These are phyloP conservation scores for Cucurbita ficifolia DNA, from an alignment of 306 rosid species.

Conservation along the genomic window DNA sequence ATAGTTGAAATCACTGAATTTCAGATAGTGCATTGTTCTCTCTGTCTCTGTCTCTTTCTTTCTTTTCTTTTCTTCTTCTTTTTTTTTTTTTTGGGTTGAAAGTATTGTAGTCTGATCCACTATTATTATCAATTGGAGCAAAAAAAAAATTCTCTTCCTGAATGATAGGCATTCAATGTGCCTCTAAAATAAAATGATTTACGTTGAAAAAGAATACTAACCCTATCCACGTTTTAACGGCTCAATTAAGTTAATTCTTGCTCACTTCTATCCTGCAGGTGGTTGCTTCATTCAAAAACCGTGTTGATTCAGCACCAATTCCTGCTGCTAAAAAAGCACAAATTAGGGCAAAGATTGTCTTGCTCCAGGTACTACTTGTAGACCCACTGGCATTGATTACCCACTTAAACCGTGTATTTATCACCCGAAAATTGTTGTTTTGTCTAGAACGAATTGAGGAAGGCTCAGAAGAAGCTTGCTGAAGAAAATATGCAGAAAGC, in stretches of 20 bases:
- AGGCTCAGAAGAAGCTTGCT: conserved; percentile 73
- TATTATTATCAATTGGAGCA: not conserved
- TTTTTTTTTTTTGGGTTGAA: not conserved
- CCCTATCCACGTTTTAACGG: not conserved
- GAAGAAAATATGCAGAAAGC: conserved; percentile 80
- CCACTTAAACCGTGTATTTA: not conserved
- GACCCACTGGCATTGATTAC: not conserved
- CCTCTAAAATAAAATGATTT: not conserved
- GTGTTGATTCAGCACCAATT: conserved; percentile 59
- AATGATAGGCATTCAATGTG: not conserved
- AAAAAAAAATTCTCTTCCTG: not conserved
- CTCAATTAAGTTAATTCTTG: not conserved
- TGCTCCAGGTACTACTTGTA: conserved; percentile 47
- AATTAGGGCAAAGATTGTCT: conserved; percentile 51
- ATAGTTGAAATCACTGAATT: not conserved
- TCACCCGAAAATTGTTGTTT: conserved; percentile 2
- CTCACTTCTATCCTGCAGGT: conserved; percentile 21
- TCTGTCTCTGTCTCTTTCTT: not conserved
- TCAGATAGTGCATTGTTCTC: not conserved
- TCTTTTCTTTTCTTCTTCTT: no score
- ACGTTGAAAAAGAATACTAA: not conserved
- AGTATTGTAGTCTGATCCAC: not conserved
- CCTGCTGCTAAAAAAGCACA: conserved; percentile 84
- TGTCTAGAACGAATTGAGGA: conserved; percentile 56
- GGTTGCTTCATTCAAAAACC: conserved; percentile 67